These are phyloP conservation scores for Starmera amethionina DNA, from an alignment of 805 yeast species.

Conservation along the genomic window DNA sequence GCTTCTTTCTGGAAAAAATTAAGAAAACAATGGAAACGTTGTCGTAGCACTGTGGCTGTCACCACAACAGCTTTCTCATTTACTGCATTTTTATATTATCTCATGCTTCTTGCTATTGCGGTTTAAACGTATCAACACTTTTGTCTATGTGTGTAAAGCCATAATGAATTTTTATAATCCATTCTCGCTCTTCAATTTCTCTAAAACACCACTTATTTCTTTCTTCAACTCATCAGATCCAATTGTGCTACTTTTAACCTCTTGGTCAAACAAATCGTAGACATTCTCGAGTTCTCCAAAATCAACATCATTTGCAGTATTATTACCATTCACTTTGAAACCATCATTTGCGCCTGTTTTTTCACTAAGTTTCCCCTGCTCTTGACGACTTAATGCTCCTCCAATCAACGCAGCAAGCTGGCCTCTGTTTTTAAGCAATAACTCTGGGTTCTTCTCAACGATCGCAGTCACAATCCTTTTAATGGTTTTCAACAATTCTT, in stretches of 20 bases:
- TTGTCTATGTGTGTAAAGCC: no score
- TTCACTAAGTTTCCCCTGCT: background rate
- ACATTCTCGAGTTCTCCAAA: conserved; percentile 3
- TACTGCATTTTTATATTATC: no score
- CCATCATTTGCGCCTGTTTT: background rate
- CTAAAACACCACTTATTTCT: conserved; percentile 3
- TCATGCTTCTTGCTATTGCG: no score
- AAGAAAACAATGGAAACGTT: no score
- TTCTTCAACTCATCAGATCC: conserved; percentile 7
- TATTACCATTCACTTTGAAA: background rate
- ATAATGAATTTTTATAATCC: no score
- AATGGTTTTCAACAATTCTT: conserved; percentile 7
- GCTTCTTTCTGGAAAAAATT: no score
- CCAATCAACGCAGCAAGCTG: conserved; percentile 15
- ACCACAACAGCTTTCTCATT: no score
- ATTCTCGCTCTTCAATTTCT: conserved; percentile 2
- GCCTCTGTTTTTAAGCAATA: conserved; percentile 14
- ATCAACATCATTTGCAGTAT: background rate
- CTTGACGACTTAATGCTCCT: conserved; percentile 9
- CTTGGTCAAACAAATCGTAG: conserved; percentile 11
- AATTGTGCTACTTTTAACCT: conserved; percentile 9
- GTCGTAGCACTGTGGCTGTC: no score
- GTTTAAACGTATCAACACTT: no score
- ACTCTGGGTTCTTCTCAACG: conserved; percentile 12
- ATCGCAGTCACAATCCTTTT: conserved; percentile 7